Base-by-base conservation (phyloP, 1,284 basidiomycete species). In the Irpex sp. region DNA sequence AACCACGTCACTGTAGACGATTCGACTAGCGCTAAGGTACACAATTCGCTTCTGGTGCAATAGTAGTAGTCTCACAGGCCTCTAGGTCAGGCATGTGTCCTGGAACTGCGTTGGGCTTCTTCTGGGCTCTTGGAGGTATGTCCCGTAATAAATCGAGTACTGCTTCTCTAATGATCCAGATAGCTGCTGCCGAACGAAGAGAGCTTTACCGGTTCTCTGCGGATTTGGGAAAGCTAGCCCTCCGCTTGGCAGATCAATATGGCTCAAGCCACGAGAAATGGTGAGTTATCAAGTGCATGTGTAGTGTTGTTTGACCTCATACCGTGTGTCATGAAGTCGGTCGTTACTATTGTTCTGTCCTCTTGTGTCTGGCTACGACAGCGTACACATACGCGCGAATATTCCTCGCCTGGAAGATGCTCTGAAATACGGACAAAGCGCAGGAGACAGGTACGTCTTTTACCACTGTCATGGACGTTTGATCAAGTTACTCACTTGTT, bases 321-420 rank as follows among this genome's bases (percentile, higher is more conserved):
- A 14, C 10, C 28, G 36, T 4, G 37, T 33, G 23, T 61, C 59
- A 55, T 55, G 9, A 61, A 87, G 86, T 66, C 85, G 85, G 36
- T 83, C 85, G 1, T 77, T 83, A 64, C 78, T 86, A 1, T 69
- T 88, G 52, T 88, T 81, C 67, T 80, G 78, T 64, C 77, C 82
- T 7, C 78, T 87, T 77, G 85, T 87, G 4, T 84, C 86, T 10
- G 85, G 85, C 0, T 89, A 83, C 68, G 85, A 87, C 67, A 85
- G 81, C 63, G 77, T 82, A 0, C 87, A 88, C 68, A 76, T 87
- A 18, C 82, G 85, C 16, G 76, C 79, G n/a, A 85, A 84, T 66
- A 70, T 88, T 23, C 77, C 80, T n/a, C 79, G 82, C 10, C 72
- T 87, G 45, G 83, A 87, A 67, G 79, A 85, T 65, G 85, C 85